These are phyloP conservation scores for Chamaecyparis obtusa DNA, from an alignment of 75 land plant genomes.

Conservation along the genomic window DNA sequence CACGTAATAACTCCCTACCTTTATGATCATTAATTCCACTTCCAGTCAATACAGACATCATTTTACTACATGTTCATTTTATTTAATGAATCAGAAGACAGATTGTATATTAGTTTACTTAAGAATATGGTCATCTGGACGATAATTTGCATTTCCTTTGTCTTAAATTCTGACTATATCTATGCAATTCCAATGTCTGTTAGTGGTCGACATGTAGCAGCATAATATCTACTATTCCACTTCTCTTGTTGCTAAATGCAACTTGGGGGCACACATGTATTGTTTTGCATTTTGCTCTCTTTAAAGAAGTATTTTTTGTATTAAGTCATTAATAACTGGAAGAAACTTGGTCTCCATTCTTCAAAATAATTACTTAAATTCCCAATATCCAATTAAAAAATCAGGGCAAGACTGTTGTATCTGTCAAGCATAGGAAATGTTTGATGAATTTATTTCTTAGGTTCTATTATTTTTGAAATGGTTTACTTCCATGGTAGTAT, in stretches of 20 bases:
- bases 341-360: neutral
- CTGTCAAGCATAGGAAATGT: neutral
- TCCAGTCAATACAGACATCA: neutral
- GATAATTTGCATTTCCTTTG: neutral
- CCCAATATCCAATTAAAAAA: neutral
- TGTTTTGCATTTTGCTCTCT: neutral
- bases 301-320: neutral
- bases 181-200: neutral
- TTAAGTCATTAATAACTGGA: neutral
- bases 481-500: neutral
- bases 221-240: neutral
- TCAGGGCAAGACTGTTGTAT: neutral
- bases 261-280: neutral
- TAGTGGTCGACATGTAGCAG: neutral
- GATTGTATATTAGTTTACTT: neutral
- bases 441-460: neutral
- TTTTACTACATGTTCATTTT: neutral
- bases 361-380: neutral
- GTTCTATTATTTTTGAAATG: neutral
- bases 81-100: neutral
- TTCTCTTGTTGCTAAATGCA: neutral
- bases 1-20: conserved; percentile 51
- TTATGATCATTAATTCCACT: neutral
- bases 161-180: neutral
- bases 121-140: neutral